Evolutionary conservation across 306 rosid species (phyloP), one percentile per base, ranked within the genome.

Genomic region (Mimosa bimucronata): DNA sequence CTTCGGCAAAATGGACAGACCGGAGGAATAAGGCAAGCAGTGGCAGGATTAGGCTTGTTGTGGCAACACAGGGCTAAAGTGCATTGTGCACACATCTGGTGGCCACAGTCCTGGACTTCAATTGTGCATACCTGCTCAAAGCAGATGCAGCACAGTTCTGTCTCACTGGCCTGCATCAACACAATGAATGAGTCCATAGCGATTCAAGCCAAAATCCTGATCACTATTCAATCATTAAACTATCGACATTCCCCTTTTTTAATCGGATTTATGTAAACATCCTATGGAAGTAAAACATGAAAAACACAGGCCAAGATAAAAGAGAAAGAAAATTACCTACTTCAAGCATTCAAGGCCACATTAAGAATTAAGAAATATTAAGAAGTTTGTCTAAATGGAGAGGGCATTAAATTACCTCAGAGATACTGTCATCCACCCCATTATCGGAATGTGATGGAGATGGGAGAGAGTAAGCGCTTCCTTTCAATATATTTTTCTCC

Each of bases 81-180:
- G 88, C 98, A 95, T 66, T 95, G 94, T 31, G 97, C 97, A 86
- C 98, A 95, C 98, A 95, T 95, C 73, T 91, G 98, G 82, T 95
- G 98, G 46, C 97, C 98, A 79, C 99, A 95, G 37, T 82, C 79
- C 40, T 91, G 94, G 66, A 95, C 96, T 76, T 95, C 98, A 70
- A 95, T 91, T 44, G 94, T 86, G 80, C 98, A 93, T 6, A 85
- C 89, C 48, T 91, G 98, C 91, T 91, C 99, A 84, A 95, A 95
- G 92, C 98, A 95, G 80, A 95, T 95, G 94, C 95, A 91, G 87
- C 98, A 95, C 68, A 87, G 41, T 46, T 95, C 98, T 2, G 90
- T 70, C 68, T 95, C 98, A 13, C 97, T 93, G 46, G 78, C 94
- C 99, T 95, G 94, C 87, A 90, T 80, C 25, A 67, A 40, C 46